Conservation (phyloP, 306 rosid species). For the Hippophae gyantsensis region DNA sequence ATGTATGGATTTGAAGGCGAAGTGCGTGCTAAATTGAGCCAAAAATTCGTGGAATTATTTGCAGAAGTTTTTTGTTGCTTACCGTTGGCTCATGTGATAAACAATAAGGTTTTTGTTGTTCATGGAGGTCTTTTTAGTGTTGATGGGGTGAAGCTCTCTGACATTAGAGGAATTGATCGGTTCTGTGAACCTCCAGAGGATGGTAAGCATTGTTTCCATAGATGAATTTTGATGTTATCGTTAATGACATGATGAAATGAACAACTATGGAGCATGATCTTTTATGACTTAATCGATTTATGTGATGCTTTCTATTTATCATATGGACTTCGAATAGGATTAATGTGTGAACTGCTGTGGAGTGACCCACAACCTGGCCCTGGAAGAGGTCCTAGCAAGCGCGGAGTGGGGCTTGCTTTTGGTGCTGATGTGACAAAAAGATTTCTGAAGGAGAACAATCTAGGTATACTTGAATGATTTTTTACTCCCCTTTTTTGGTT, state of each 20-base stretch:
- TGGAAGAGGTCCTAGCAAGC: slow-evolving; percentile 98
- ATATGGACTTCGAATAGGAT: slow-evolving; percentile 39
- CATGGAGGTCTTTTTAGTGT: slow-evolving; percentile 99
- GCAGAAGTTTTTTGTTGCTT: slow-evolving; percentile 92
- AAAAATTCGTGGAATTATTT: slow-evolving; percentile 86
- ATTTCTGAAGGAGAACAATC: slow-evolving; percentile 76
- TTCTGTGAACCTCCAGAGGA: slow-evolving; percentile 99
- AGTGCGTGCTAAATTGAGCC: slow-evolving; percentile 80
- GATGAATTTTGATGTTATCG: slow-evolving; percentile 11
- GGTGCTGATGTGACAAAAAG: slow-evolving; percentile 86
- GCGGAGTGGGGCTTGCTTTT: slow-evolving; percentile 94
- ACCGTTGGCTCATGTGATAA: slow-evolving; percentile 89
- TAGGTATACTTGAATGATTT: slow-evolving; percentile 43
- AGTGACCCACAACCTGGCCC: slow-evolving; percentile 94
- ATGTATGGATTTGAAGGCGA: slow-evolving; percentile 99
- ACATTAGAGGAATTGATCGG: slow-evolving; percentile 75
- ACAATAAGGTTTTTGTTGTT: slow-evolving; percentile 75
- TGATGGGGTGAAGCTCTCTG: slow-evolving; percentile 90
- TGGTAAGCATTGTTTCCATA: slow-evolving; percentile 37
- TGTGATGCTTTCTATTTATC: slow-evolving; percentile 8
- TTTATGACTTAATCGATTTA: slow-evolving; percentile 1
- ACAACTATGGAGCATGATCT: slow-evolving; percentile 4
- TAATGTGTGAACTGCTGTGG: slow-evolving; percentile 98
- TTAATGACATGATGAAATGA: slow-evolving; percentile 1
- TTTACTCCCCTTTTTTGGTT: slow-evolving; percentile 2